These are phyloP conservation scores for Kazachstania taianensis DNA, from an alignment of 805 yeast genomes.

Conservation along the genomic window DNA sequence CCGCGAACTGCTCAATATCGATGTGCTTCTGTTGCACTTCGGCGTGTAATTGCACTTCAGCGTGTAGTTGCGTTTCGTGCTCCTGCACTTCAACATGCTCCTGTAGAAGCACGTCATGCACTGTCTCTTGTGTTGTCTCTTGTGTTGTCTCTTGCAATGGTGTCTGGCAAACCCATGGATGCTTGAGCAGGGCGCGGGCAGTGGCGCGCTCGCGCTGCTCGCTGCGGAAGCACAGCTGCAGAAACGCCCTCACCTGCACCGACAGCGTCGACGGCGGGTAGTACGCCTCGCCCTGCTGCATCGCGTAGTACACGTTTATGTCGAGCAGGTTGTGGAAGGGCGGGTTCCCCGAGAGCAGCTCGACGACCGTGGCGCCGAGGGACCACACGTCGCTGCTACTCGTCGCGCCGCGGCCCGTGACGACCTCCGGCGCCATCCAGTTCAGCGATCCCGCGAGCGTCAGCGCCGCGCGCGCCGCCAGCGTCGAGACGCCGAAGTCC, in stretches of 20 bases:
- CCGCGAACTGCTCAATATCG: too few species aligned
- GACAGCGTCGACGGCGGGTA: conserved; percentile 29
- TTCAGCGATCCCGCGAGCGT: conserved; percentile 82
- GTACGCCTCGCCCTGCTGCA: conserved; percentile 29
- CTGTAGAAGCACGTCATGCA: conserved; percentile 4
- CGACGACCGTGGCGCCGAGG: conserved; percentile 88
- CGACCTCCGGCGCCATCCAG: conserved; percentile 99
- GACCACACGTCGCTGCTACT: conserved; percentile 91
- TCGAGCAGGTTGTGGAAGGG: conserved; percentile 58
- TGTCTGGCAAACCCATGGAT: conserved; percentile 34
- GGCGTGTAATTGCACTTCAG: too few species aligned
- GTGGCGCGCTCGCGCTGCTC: conserved; percentile 59
- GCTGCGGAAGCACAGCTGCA: conserved; percentile 57
- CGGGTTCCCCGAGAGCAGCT: conserved; percentile 75
- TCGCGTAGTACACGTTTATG: conserved; percentile 29
- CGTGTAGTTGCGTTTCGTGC: too few species aligned
- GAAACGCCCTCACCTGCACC: conserved; percentile 56
- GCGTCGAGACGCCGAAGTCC: conserved; percentile 94
- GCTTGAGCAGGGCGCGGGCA: conserved; percentile 52
- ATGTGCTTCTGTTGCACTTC: too few species aligned
- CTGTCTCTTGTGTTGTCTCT: conserved; percentile 1
- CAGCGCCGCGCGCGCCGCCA: conserved; percentile 50
- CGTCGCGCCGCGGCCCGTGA: conserved; percentile 73
- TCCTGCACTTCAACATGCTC: too few species aligned
- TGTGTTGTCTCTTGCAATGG: conserved; percentile 3